Evolutionary conservation across 768 basidiomycete species (phyloP).

Genomic region (Lactarius akahatsu): DNA sequence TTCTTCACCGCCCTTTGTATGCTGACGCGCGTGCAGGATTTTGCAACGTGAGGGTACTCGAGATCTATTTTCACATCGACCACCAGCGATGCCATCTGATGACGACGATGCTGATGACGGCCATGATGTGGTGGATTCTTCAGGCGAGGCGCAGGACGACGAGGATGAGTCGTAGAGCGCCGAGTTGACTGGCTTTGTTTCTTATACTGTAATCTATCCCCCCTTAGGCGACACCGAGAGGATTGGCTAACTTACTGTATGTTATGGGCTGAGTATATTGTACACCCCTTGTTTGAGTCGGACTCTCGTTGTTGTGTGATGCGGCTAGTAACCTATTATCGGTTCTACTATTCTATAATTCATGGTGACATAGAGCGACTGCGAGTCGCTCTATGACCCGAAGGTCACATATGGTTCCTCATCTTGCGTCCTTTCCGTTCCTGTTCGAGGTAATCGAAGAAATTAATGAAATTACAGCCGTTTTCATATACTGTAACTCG

Average conservation of each 20-base stretch:
- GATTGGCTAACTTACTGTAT: not conserved
- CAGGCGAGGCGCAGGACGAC: constrained; percentile 1
- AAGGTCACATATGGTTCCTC: too few relatives aligned
- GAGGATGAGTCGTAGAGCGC: constrained; percentile 1
- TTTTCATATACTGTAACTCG: too few relatives aligned
- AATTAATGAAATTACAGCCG: too few relatives aligned
- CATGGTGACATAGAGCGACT: too few relatives aligned
- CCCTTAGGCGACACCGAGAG: not conserved
- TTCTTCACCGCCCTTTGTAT: constrained; percentile 6
- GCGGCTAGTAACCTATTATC: not conserved
- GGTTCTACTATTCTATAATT: too few relatives aligned
- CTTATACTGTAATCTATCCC: not conserved
- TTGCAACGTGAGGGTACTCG: constrained; percentile 54
- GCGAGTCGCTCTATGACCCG: too few relatives aligned
- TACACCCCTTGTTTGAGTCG: not conserved
- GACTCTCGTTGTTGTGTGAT: not conserved
- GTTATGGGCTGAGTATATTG: not conserved
- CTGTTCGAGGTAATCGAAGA: too few relatives aligned
- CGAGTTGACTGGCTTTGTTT: not conserved
- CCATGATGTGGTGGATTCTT: constrained; percentile 15
- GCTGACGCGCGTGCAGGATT: constrained; percentile 45
- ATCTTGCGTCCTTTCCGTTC: too few relatives aligned
- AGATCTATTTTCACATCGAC: constrained; percentile 54
- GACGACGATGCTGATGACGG: constrained; percentile 37
- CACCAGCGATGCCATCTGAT: constrained; percentile 37